Conservation (phyloP, 176 grass and related monocot species). For the Cymbopogon citratus region DNA sequence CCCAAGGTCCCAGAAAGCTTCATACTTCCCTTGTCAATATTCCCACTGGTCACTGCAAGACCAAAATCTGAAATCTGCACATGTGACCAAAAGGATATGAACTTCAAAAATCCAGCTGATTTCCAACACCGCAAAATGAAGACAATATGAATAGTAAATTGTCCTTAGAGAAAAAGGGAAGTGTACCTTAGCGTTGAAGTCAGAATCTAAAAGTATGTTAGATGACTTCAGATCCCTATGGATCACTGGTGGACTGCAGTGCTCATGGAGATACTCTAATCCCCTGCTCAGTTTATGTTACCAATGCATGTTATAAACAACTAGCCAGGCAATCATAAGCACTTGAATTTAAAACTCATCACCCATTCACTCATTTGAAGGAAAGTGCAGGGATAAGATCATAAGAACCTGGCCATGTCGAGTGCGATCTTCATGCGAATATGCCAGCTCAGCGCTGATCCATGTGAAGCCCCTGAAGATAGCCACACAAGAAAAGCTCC, state of each 20-base stretch:
- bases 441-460: slow-evolving; percentile 79
- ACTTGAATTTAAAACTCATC: slow-evolving; percentile 17
- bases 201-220: slow-evolving; percentile 92
- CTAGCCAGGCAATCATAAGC: slow-evolving; percentile 23
- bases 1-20: slow-evolving; percentile 93
- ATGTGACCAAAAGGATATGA: slow-evolving; percentile 2
- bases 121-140: neutral
- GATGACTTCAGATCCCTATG: no score
- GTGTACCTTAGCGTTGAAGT: slow-evolving; percentile 82
- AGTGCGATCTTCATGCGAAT: slow-evolving; percentile 94
- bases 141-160: slow-evolving; percentile 15
- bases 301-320: slow-evolving; percentile 27
- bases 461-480: slow-evolving; percentile 82
- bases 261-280: slow-evolving; percentile 96
- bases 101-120: neutral
- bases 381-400: slow-evolving; percentile 31
- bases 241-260: slow-evolving; percentile 78
- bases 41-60: slow-evolving; percentile 66
- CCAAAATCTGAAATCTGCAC: slow-evolving; percentile 98
- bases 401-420: slow-evolving; percentile 77
- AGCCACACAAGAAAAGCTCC: slow-evolving; percentile 35
- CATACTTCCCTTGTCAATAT: slow-evolving; percentile 54
- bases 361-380: neutral
- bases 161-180: slow-evolving; percentile 8
- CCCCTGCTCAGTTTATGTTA: slow-evolving; percentile 53